Evolutionary conservation across 805 yeast genomes (phyloP).

Genomic region (Debaryomyces hansenii): DNA sequence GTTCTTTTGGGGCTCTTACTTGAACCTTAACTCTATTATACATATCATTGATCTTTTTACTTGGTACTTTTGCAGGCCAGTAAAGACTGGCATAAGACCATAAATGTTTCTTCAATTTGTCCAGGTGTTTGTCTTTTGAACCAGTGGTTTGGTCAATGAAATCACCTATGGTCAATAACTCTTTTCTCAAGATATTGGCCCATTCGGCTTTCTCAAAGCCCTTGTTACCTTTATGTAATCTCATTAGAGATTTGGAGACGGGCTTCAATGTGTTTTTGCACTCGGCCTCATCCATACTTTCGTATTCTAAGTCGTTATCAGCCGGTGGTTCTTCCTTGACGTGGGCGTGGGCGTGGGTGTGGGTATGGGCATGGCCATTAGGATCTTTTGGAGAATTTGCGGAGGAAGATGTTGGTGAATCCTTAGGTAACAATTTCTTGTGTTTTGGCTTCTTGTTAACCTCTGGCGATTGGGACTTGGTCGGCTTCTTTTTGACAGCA

Average conservation of each 20-base stretch:
- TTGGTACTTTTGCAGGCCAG: conserved; percentile 88
- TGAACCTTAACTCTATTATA: conserved; percentile 54
- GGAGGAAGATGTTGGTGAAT: conserved; percentile 7
- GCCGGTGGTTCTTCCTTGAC: conserved; percentile 12
- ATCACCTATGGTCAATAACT: conserved; percentile 71
- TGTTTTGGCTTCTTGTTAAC: conserved; percentile 16
- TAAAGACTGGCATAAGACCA: conserved; percentile 83
- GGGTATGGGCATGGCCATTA: conserved; percentile 3
- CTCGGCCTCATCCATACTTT: conserved; percentile 72
- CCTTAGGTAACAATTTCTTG: conserved; percentile 3
- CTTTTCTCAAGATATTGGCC: conserved; percentile 68
- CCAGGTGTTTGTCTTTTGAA: conserved; percentile 25
- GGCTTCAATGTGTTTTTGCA: conserved; percentile 65
- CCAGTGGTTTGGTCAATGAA: conserved; percentile 42
- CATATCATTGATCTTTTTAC: conserved; percentile 73
- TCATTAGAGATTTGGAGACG: conserved; percentile 63
- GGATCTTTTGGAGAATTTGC: conserved; percentile 3
- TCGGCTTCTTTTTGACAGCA: conserved; percentile 16
- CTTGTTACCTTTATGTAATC: conserved; percentile 67
- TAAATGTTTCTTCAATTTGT: conserved; percentile 57
- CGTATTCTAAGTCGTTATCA: conserved; percentile 56
- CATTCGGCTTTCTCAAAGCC: conserved; percentile 77
- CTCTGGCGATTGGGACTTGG: conserved; percentile 19
- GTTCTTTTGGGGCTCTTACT: conserved; percentile 7
- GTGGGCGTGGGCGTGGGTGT: conserved; percentile 3